phyloP scores from a whole-genome alignment of 192 early-diverging fungal genomes.

The Helicostylum pulchrum region DNA sequence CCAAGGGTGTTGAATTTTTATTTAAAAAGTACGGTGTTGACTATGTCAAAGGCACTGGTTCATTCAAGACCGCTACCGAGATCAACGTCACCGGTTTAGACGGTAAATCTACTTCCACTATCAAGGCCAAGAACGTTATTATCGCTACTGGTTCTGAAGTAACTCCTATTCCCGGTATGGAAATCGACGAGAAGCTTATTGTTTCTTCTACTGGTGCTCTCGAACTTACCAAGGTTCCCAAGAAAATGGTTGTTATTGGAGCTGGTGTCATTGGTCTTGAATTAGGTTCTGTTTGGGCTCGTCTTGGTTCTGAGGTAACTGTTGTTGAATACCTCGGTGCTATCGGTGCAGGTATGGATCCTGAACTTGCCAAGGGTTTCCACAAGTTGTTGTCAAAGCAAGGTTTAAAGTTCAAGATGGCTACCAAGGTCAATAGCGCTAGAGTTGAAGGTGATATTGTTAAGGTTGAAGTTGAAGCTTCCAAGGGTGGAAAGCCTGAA shows the following conservation, averaged over 20 bases:
- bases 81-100: slow-evolving; percentile 78
- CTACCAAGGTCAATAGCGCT: slow-evolving; percentile 92
- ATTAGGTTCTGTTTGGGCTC: slow-evolving; percentile 96
- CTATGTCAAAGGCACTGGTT: slow-evolving; percentile 91
- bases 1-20: slow-evolving; percentile 88
- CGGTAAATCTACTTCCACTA: slow-evolving; percentile 58
- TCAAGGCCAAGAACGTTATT: slow-evolving; percentile 94
- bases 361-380: slow-evolving; percentile 90
- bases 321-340: slow-evolving; percentile 92
- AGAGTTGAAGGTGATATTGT: slow-evolving; percentile 85
- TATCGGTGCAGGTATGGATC: slow-evolving; percentile 97
- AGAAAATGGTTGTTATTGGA: slow-evolving; percentile 98
- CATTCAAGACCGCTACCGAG: slow-evolving; percentile 73
- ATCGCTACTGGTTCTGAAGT: slow-evolving; percentile 98
- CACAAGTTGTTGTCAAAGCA: slow-evolving; percentile 91
- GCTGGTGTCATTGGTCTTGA: slow-evolving; percentile 99
- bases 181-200: slow-evolving; percentile 91
- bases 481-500: slow-evolving; percentile 76
- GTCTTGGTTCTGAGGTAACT: slow-evolving; percentile 91
- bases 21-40: slow-evolving; percentile 99
- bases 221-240: slow-evolving; percentile 87
- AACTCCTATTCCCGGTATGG: slow-evolving; percentile 89
- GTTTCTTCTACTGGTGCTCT: slow-evolving; percentile 98
- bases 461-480: slow-evolving; percentile 86
- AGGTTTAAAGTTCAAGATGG: slow-evolving; percentile 97